A percentile compares a stretch with the other conserved stretches of the same genome.
These are phyloP conservation scores for Aspergillus funiculosus DNA, from an alignment of 495 filamentous ascomycete genomes.

Conservation along the genomic window DNA sequence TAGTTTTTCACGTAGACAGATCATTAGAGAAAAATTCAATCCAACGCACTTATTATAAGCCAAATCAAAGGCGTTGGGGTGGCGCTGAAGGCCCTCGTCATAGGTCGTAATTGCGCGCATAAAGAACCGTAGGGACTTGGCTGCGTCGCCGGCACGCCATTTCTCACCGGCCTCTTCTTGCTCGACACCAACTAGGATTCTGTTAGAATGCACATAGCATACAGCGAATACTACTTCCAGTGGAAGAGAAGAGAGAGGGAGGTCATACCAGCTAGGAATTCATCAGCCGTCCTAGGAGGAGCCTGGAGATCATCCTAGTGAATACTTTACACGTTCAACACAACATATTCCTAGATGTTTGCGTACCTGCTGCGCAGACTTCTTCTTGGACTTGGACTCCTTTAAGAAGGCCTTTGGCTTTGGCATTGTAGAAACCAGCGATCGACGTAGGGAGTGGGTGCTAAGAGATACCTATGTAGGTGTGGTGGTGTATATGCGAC, in stretches of 20 bases:
- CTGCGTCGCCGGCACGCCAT: slow-evolving; percentile 66
- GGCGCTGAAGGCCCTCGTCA: slow-evolving; percentile 52
- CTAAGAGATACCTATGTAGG: too few species aligned
- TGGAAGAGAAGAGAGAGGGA: neutral
- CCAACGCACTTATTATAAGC: slow-evolving; percentile 64
- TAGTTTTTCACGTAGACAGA: neutral
- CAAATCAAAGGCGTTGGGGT: slow-evolving; percentile 57
- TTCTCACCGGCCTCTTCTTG: slow-evolving; percentile 66
- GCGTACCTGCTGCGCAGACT: slow-evolving; percentile 37
- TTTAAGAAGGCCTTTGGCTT: slow-evolving; percentile 50
- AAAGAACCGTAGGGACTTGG: slow-evolving; percentile 64
- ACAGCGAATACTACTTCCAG: neutral
- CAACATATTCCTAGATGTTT: neutral
- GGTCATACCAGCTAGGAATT: slow-evolving; percentile 51
- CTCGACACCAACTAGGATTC: slow-evolving; percentile 52
- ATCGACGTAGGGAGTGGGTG: too few species aligned
- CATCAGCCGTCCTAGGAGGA: slow-evolving; percentile 55
- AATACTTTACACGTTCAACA: neutral
- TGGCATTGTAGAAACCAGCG: too few species aligned
- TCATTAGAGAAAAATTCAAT: neutral
- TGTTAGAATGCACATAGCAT: neutral
- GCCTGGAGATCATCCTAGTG: too few species aligned
- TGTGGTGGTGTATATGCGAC: too few species aligned
- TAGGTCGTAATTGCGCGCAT: slow-evolving; percentile 60
- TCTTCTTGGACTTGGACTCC: slow-evolving; percentile 42